Percentiles rank a stretch among this genome's conserved stretches.
Conservation (phyloP, 139 green algal genomes). For the Coccomyxa sp. region DNA sequence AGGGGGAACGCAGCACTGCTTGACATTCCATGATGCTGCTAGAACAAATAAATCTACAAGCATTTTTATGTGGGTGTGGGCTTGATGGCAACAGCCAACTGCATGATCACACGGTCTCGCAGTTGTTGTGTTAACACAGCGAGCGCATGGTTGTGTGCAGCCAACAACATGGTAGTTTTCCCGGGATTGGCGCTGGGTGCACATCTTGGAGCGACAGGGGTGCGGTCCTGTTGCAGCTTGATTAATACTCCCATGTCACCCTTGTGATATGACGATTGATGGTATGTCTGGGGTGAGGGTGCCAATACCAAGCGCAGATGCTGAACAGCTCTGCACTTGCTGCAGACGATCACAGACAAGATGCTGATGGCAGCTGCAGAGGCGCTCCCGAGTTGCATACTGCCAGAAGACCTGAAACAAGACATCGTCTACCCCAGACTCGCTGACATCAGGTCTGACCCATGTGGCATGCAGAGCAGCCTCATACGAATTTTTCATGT, state of each 20-base stretch:
- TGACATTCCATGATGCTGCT: neutral
- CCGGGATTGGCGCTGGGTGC: slow-evolving; percentile 53
- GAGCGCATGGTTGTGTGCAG: slow-evolving; percentile 4
- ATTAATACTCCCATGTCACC: neutral
- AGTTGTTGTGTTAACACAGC: too few relatives aligned
- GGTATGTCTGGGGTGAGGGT: neutral
- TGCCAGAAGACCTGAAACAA: slow-evolving; percentile 7
- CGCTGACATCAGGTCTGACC: slow-evolving; percentile 10
- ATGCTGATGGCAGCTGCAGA: slow-evolving; percentile 23
- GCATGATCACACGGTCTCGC: too few relatives aligned
- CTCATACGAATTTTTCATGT: neutral
- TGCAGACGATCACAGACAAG: slow-evolving; percentile 11
- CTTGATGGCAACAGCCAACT: too few relatives aligned
- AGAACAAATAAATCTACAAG: too few relatives aligned
- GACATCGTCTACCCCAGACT: slow-evolving; percentile 13
- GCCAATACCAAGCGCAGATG: neutral
- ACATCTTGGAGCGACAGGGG: slow-evolving; percentile 12
- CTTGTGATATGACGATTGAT: neutral
- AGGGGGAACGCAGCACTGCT: neutral
- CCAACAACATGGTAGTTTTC: slow-evolving; percentile 85
- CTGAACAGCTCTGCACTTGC: neutral
- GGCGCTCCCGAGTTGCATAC: slow-evolving; percentile 4
- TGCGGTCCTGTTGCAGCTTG: neutral
- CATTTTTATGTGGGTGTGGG: too few relatives aligned
- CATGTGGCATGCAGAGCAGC: too few relatives aligned